Conservation (phyloP, 164 flowering plant genomes). For the Cinnamomum chago region DNA sequence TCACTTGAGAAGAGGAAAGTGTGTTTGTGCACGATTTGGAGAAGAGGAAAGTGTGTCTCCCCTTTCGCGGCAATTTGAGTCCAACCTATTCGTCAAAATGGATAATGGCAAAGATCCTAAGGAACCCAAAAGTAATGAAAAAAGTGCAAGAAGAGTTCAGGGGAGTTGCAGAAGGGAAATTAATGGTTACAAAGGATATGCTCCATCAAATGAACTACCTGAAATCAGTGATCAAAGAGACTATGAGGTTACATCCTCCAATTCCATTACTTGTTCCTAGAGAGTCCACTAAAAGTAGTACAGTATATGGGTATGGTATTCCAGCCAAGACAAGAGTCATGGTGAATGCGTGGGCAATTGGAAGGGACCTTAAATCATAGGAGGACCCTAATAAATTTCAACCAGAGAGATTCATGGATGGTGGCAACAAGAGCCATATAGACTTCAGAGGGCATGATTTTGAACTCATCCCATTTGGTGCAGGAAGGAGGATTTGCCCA, state of each 20-base stretch:
- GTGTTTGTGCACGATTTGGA: too few species aligned
- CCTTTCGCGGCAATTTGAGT: too few species aligned
- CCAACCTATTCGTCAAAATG: too few species aligned
- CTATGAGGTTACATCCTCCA: conserved; percentile 30
- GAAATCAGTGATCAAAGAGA: conserved; percentile 30
- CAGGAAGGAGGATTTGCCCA: conserved; percentile 28
- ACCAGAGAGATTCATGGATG: conserved; percentile 26
- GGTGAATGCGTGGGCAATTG: conserved; percentile 31
- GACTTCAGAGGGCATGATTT: conserved; percentile 33
- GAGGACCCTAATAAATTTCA: conserved; percentile 19
- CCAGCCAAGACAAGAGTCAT: conserved; percentile 23
- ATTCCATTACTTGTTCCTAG: conserved; percentile 30
- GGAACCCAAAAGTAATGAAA: not conserved
- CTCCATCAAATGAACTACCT: conserved; percentile 22
- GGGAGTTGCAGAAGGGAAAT: conserved; percentile 17
- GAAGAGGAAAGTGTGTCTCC: too few species aligned
- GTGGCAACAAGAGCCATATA: not conserved
- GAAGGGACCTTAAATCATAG: conserved; percentile 25
- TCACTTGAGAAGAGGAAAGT: too few species aligned
- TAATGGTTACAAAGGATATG: conserved; percentile 19
- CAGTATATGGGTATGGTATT: conserved; percentile 20
- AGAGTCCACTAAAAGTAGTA: conserved; percentile 16
- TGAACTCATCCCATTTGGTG: conserved; percentile 31
- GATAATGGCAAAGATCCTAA: too few species aligned
- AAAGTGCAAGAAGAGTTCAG: conserved; percentile 20